phyloP scores from a whole-genome alignment of 106 monocot species.

The Cymbidium sinense region DNA sequence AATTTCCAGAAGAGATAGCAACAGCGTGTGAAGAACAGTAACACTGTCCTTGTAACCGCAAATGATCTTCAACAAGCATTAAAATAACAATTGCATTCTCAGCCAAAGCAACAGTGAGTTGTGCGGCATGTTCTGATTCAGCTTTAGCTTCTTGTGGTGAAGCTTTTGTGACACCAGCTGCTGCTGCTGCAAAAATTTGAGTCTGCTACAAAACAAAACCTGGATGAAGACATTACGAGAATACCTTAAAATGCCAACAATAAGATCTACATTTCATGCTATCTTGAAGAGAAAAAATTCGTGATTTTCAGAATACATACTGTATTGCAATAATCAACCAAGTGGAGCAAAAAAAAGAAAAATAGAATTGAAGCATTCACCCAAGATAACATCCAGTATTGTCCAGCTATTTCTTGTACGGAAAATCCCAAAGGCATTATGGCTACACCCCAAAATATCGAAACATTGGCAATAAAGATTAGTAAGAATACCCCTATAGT shows the following conservation, averaged over 20 bases:
- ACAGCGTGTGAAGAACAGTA: conserved; percentile 31
- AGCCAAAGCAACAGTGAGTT: conserved; percentile 88
- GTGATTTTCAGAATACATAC: conserved; percentile 1
- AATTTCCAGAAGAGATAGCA: conserved; percentile 24
- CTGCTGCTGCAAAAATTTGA: conserved; percentile 96
- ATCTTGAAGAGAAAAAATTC: background rate
- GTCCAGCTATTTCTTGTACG: background rate
- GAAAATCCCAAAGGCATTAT: background rate
- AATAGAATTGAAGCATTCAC: background rate
- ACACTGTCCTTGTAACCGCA: conserved; percentile 74
- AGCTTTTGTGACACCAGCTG: conserved; percentile 88
- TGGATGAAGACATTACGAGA: conserved; percentile 31
- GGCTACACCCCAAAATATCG: background rate
- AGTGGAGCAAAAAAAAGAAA: background rate
- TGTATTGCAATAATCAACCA: background rate
- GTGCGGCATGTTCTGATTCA: conserved; percentile 84
- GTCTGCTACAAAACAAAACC: conserved; percentile 62
- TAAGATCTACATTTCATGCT: background rate
- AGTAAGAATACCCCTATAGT: background rate
- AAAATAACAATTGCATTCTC: conserved; percentile 95
- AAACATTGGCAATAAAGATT: background rate
- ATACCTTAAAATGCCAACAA: conserved; percentile 4
- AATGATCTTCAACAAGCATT: conserved; percentile 99
- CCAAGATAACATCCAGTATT: background rate
- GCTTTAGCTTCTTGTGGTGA: conserved; percentile 77